A percentile compares a stretch with the other conserved stretches of the same genome.
Conservation (phyloP, 140 eudicot species). For the Anethum foeniculum region DNA sequence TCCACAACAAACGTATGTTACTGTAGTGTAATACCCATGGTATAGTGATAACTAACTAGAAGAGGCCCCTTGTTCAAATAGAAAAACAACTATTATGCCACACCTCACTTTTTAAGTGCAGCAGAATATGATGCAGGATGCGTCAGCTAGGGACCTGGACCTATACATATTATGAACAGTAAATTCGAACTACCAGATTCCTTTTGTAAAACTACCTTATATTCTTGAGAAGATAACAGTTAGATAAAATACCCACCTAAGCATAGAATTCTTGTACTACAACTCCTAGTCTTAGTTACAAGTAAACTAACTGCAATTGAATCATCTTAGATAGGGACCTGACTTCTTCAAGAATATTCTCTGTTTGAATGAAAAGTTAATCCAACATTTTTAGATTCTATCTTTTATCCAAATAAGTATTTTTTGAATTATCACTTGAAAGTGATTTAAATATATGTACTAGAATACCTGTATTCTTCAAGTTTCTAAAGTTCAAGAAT, state of each 20-base stretch:
- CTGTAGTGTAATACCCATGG: too few relatives aligned
- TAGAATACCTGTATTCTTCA: not conserved
- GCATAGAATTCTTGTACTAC: not conserved
- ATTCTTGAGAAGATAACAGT: not conserved
- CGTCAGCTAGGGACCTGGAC: too few relatives aligned
- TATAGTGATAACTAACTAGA: too few relatives aligned
- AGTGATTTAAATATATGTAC: not conserved
- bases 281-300: not conserved
- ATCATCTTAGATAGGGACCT: not conserved
- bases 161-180: not conserved
- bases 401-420: not conserved
- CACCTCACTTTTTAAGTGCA: too few relatives aligned
- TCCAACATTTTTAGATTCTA: not conserved
- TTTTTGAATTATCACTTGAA: not conserved
- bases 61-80: too few relatives aligned
- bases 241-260: conserved; percentile 6
- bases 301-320: not conserved
- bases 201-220: conserved; percentile 1
- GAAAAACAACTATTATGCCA: too few relatives aligned
- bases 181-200: conserved; percentile 4
- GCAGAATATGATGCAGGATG: too few relatives aligned
- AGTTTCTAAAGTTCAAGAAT: not conserved
- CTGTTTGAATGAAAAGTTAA: not conserved
- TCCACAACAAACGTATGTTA: too few relatives aligned
- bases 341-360: not conserved